Percentiles rank a stretch among this genome's conserved stretches.
Evolutionary conservation across 1,284 basidiomycete genomes (phyloP).

Genomic region (Cutaneotrichosporon curvatum): DNA sequence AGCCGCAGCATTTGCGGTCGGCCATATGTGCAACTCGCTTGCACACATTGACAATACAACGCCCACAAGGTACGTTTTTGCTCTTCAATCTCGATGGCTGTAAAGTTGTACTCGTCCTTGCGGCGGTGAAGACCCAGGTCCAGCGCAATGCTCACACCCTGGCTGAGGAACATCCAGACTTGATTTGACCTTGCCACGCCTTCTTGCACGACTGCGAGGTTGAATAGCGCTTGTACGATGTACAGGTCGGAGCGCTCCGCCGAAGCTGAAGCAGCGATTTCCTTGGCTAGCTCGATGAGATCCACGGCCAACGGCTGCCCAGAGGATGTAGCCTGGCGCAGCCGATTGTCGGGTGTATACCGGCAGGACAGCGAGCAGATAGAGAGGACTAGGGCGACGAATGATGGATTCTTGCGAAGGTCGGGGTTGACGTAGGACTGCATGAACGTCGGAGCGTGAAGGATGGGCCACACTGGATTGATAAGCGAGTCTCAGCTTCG

Average conservation of each 20-base stretch:
- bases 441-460: conserved; percentile 33
- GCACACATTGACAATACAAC: conserved; percentile 29
- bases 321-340: conserved; percentile 10
- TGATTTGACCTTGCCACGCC: conserved; percentile 25
- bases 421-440: conserved; percentile 18
- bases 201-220: conserved; percentile 29
- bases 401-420: conserved; percentile 24
- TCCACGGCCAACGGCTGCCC: conserved; percentile 12
- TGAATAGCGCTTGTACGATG: conserved; percentile 32
- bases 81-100: conserved; percentile 28
- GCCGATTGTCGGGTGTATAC: conserved; percentile 24
- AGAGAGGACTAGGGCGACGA: conserved; percentile 28
- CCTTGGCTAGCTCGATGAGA: conserved; percentile 20
- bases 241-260: conserved; percentile 24
- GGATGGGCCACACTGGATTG: conserved; percentile 30
- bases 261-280: conserved; percentile 14
- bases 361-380: conserved; percentile 31
- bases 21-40: conserved; percentile 31
- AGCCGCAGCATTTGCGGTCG: conserved; percentile 26
- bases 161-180: conserved; percentile 25
- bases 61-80: conserved; percentile 33
- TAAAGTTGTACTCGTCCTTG: conserved; percentile 27
- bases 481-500: neutral
- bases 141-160: conserved; percentile 27
- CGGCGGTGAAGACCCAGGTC: conserved; percentile 31